Base-by-base conservation (phyloP, 176 grass and related monocot species). In the Aegilops sharonensis region DNA sequence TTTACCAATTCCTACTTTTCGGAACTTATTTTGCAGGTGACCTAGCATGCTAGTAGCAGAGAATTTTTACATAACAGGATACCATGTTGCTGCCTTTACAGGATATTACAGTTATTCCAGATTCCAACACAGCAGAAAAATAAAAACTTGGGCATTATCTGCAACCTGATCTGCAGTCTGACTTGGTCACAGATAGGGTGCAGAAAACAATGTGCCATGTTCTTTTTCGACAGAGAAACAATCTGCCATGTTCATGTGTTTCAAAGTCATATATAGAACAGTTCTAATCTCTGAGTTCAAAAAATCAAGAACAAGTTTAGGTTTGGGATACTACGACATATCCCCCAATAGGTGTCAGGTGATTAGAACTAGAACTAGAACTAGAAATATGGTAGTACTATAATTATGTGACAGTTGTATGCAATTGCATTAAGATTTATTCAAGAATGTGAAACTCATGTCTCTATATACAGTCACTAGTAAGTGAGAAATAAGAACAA, bases 41-140 rank as follows among this genome's bases (percentile, higher is more conserved):
- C 25, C 13, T 27, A 83, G 63, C 47, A 69, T 15, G 6, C 68
- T 37, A 88, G 29, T 56, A 31, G 40, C 40, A 48, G 50, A 66
- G 5, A 18, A 2, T n/a, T 36, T 56, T 52, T 56, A 65, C 4
- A 78, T 45, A 59, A 84, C 3, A 74, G 36, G 36, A 78, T 45
- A 64, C 9, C 31, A 79, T 30, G 31, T 66, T 80, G 11, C 59
- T 54, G 17, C 12, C 21, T 75, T 79, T 70, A 5, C 5, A 70
- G 8, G 76, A 67, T 67, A 74, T 64, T 75, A 65, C 63, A 61
- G 56, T 13, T 61, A 15, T 52, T 65, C 32, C 34, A 39, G 5
- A 80, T 89, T 74, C 42, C 67, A 34, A 25, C n/a, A 79, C 23
- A 89, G 37, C 7, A 82, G 30, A 52, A 87, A 3, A 68, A 42